phyloP scores from a whole-genome alignment of 1,284 basidiomycete species.

The Neonothopanus nambi region DNA sequence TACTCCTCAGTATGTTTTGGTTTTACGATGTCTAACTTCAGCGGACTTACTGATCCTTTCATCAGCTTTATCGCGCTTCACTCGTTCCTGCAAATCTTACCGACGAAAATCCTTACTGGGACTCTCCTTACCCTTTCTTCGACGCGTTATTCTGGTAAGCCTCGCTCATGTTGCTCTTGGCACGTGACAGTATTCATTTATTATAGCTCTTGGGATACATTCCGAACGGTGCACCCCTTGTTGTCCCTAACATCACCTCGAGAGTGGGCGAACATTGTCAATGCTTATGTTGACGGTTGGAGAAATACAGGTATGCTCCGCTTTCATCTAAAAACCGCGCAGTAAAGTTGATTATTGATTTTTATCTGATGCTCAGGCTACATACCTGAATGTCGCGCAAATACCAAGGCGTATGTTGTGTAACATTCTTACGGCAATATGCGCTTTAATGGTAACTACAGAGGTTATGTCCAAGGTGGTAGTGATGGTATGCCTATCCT shows the following conservation, averaged over 20 bases:
- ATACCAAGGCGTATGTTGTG: conserved; percentile 44
- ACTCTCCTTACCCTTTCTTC: conserved; percentile 42
- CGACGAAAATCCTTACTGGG: conserved; percentile 47
- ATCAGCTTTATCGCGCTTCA: conserved; percentile 50
- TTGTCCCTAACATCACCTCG: conserved; percentile 42
- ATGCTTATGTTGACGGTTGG: conserved; percentile 52
- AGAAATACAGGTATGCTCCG: conserved; percentile 38
- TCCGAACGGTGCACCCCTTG: conserved; percentile 48
- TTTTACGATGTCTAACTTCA: background rate
- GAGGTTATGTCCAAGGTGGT: conserved; percentile 51
- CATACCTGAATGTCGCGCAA: conserved; percentile 48
- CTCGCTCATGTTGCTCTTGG: background rate
- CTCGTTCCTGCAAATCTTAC: conserved; percentile 55
- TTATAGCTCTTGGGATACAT: conserved; percentile 51
- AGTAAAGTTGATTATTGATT: background rate
- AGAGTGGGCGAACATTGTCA: conserved; percentile 48
- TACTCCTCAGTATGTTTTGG: conserved; percentile 44
- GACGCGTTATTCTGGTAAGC: conserved; percentile 47
- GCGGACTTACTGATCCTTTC: background rate
- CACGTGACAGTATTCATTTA: background rate
- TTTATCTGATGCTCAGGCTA: conserved; percentile 29
- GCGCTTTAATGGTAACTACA: conserved; percentile 16
- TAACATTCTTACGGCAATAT: background rate
- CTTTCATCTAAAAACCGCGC: background rate
- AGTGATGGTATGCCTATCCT: conserved; percentile 52